Conservation (phyloP, 169 alveolate genomes). For the Besnoitia besnoiti region DNA sequence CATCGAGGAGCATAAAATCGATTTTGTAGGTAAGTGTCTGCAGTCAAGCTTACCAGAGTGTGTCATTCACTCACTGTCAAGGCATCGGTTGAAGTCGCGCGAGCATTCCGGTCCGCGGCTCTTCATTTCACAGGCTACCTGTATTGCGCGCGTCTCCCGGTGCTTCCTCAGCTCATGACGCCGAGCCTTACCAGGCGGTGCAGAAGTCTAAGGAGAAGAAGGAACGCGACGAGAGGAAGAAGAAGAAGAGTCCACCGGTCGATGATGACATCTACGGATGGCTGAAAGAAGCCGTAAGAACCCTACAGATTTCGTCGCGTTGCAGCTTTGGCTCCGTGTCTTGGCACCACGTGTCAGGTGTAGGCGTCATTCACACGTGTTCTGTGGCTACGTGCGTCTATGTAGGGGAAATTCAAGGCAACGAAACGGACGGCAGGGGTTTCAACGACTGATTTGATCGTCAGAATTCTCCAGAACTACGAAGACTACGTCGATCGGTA, state of each 20-base stretch:
- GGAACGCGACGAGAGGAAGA: conserved; percentile 74
- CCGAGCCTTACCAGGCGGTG: conserved; percentile 90
- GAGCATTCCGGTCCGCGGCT: no score
- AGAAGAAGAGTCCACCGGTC: conserved; percentile 41
- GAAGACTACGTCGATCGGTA: conserved; percentile 92
- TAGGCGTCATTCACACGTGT: no score
- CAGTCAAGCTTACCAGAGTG: no score
- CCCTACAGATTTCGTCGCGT: neutral
- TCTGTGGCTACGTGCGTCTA: no score
- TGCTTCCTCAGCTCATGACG: conserved; percentile 90
- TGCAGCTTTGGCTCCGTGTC: no score
- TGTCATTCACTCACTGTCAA: no score
- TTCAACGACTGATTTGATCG: conserved; percentile 95
- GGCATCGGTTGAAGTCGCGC: no score
- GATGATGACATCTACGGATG: conserved; percentile 91
- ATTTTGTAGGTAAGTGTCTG: conserved; percentile 82
- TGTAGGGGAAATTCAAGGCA: conserved; percentile 89
- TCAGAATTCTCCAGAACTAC: conserved; percentile 93
- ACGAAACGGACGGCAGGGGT: conserved; percentile 95
- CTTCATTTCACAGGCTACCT: neutral
- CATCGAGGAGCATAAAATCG: conserved; percentile 89
- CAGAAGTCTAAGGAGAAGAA: conserved; percentile 58
- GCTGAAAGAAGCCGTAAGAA: conserved; percentile 83
- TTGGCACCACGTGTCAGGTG: no score
- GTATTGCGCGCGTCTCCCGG: neutral